phyloP scores from a whole-genome alignment of 2,329 filamentous ascomycete genomes.

The Aspergillus vadensis region DNA sequence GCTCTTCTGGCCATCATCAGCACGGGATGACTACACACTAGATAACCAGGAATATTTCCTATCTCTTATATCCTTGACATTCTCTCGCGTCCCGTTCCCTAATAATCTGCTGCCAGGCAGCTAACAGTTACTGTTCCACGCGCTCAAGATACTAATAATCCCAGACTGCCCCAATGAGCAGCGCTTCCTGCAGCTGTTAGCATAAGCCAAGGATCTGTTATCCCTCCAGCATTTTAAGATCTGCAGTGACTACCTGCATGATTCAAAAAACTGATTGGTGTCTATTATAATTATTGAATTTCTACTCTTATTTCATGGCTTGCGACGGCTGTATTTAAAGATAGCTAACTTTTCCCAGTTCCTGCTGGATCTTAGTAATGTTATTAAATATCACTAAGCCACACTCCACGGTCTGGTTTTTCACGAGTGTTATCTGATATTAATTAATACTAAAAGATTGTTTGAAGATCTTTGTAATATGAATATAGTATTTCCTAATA shows the following conservation, averaged over 20 bases:
- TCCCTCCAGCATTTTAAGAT: too few relatives aligned
- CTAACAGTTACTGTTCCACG: too few relatives aligned
- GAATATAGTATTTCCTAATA: background rate
- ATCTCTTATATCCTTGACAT: too few relatives aligned
- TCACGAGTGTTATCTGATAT: conserved; percentile 13
- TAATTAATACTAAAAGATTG: conserved; percentile 14
- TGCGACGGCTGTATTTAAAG: conserved; percentile 17
- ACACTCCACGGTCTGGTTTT: conserved; percentile 16
- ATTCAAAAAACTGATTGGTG: background rate
- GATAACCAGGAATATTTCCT: too few relatives aligned
- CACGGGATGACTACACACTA: too few relatives aligned
- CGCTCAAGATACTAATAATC: too few relatives aligned
- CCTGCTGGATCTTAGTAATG: conserved; percentile 6
- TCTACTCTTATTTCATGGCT: conserved; percentile 17
- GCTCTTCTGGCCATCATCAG: too few relatives aligned
- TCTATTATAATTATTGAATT: conserved; percentile 10
- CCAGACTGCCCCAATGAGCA: too few relatives aligned
- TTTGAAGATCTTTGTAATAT: conserved; percentile 16
- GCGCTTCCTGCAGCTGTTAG: background rate
- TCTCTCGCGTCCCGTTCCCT: too few relatives aligned
- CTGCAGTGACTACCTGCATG: too few relatives aligned
- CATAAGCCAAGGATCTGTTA: too few relatives aligned
- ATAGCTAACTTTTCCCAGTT: conserved; percentile 14
- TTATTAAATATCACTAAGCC: conserved; percentile 15
- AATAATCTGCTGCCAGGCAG: too few relatives aligned